Percentiles rank a stretch among this genome's conserved stretches.
phyloP scores from a whole-genome alignment of 495 filamentous ascomycete species.

The Xylaria flabelliformis region DNA sequence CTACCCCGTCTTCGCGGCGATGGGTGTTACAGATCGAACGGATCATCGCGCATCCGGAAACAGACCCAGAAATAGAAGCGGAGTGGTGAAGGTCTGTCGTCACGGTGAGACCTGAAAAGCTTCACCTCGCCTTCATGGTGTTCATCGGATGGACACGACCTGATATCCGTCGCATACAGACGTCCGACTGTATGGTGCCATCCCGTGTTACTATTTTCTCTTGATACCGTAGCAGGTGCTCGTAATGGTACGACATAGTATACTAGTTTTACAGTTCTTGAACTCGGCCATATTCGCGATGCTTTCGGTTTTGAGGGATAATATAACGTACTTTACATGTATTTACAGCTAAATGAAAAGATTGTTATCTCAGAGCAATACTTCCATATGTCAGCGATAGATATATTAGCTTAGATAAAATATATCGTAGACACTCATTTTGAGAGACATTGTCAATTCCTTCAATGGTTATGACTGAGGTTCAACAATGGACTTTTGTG shows the following conservation, averaged over 20 bases:
- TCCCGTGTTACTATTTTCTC: conserved; percentile 8
- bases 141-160: conserved; percentile 5
- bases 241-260: background rate
- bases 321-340: background rate
- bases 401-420: background rate
- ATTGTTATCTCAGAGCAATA: background rate
- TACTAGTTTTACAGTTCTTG: background rate
- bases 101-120: conserved; percentile 17
- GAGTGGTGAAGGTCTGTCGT: conserved; percentile 9
- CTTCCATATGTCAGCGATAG: background rate
- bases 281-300: background rate
- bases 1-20: conserved; percentile 13
- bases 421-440: background rate
- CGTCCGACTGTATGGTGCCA: background rate
- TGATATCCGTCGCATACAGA: background rate
- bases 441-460: background rate
- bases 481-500: background rate
- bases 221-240: background rate
- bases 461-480: background rate
- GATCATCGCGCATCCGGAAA: conserved; percentile 25
- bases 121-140: conserved; percentile 1
- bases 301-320: background rate
- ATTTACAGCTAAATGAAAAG: background rate
- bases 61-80: conserved; percentile 20
- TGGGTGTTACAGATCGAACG: conserved; percentile 15